Evolutionary conservation across 208 protist species (phyloP).

Genomic region (Angomonas ambiguus): DNA sequence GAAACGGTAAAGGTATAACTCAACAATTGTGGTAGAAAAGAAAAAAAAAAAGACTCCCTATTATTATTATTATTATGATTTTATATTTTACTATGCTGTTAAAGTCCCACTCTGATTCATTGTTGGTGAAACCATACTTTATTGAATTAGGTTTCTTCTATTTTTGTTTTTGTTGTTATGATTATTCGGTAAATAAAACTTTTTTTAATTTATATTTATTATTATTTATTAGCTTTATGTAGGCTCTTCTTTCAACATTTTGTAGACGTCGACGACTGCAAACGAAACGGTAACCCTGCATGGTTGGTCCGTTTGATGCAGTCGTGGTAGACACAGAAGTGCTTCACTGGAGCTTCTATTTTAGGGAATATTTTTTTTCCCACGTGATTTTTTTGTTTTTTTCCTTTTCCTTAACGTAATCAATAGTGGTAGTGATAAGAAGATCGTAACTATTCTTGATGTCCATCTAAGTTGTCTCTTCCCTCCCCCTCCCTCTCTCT

Average conservation of each 20-base stretch:
- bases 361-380: too few relatives aligned
- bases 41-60: slow-evolving; percentile 7
- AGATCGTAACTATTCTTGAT: neutral
- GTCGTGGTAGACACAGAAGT: too few relatives aligned
- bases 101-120: neutral
- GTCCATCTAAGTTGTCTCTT: neutral
- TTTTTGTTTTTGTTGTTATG: neutral
- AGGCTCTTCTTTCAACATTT: too few relatives aligned
- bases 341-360: too few relatives aligned
- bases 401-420: too few relatives aligned
- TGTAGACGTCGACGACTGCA: too few relatives aligned
- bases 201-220: neutral
- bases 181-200: neutral
- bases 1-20: neutral
- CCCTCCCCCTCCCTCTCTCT: neutral
- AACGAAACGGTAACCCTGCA: too few relatives aligned
- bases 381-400: too few relatives aligned
- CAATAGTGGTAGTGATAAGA: too few relatives aligned
- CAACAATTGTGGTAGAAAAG: neutral
- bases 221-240: too few relatives aligned
- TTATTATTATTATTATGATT: neutral
- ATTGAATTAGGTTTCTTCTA: neutral
- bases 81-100: neutral
- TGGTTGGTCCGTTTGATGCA: too few relatives aligned
- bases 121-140: too few relatives aligned